phyloP scores from a whole-genome alignment of 805 yeast species.

The Tetrapisispora iriomotensis region DNA sequence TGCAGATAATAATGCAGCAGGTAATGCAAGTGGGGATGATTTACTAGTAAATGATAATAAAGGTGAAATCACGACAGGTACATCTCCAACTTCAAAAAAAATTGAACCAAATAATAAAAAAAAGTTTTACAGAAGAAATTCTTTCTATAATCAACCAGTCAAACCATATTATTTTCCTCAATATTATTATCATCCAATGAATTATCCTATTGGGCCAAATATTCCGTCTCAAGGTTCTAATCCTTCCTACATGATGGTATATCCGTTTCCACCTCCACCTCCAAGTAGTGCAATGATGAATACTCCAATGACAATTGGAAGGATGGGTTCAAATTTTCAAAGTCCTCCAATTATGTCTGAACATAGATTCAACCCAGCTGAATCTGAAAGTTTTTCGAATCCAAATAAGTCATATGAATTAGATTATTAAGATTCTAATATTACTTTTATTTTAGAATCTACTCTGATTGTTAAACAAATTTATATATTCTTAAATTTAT shows the following conservation, averaged over 20 bases:
- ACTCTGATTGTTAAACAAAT: no score
- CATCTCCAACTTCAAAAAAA: conserved; percentile 16
- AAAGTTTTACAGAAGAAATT: conserved; percentile 10
- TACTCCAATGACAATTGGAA: conserved; percentile 11
- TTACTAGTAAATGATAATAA: not conserved
- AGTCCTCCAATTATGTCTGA: conserved; percentile 8
- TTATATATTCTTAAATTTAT: no score
- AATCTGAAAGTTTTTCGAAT: conserved; percentile 8
- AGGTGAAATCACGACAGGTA: conserved; percentile 15
- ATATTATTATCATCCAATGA: conserved; percentile 25
- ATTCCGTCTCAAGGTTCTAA: conserved; percentile 13
- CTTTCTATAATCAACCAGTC: conserved; percentile 11
- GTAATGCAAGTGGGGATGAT: conserved; percentile 10
- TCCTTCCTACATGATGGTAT: conserved; percentile 26
- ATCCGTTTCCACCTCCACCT: conserved; percentile 26
- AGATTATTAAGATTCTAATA: conserved; percentile 9
- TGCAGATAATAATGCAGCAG: conserved; percentile 1
- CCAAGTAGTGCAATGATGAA: conserved; percentile 17
- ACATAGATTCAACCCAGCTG: conserved; percentile 10
- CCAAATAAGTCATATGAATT: conserved; percentile 9
- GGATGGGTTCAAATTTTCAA: conserved; percentile 6
- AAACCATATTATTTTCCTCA: conserved; percentile 21
- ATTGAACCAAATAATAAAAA: conserved; percentile 11
- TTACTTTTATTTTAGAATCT: no score
- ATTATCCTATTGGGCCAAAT: conserved; percentile 19